Evolutionary conservation across 2,329 filamentous ascomycete species (phyloP).

Genomic region (Monosporascus ibericus): DNA sequence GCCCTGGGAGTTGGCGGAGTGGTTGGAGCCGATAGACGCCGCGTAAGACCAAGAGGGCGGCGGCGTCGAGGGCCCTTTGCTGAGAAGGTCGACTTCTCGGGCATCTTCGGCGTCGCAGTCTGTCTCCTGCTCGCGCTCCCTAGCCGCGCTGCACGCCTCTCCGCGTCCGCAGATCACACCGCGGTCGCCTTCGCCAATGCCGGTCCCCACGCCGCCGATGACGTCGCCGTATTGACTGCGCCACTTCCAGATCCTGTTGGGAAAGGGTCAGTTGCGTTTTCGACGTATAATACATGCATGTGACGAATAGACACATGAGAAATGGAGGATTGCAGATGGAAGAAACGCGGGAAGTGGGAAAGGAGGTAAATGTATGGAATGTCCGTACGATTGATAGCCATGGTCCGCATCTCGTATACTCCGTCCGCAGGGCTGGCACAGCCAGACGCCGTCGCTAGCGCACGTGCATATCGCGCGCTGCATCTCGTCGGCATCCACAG

Average conservation of each 20-base stretch:
- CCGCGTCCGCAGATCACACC: conserved; percentile 85
- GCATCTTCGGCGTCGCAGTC: conserved; percentile 79
- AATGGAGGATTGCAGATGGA: neutral
- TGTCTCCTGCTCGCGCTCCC: conserved; percentile 74
- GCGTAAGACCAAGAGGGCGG: conserved; percentile 8
- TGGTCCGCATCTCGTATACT: conserved; percentile 56
- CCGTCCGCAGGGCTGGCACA: conserved; percentile 79
- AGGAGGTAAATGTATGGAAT: conserved; percentile 4
- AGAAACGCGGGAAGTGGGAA: too few species aligned
- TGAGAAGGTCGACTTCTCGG: conserved; percentile 33
- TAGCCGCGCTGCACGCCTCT: conserved; percentile 66
- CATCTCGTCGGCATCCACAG: conserved; percentile 51
- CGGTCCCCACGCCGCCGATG: conserved; percentile 74
- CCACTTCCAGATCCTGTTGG: conserved; percentile 74
- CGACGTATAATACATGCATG: neutral
- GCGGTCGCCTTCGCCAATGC: conserved; percentile 81
- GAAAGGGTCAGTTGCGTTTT: conserved; percentile 1
- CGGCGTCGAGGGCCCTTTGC: conserved; percentile 10
- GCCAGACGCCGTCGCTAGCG: conserved; percentile 60
- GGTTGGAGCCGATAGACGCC: conserved; percentile 8
- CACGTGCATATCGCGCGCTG: conserved; percentile 49
- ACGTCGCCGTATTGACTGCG: conserved; percentile 77
- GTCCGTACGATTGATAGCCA: conserved; percentile 51
- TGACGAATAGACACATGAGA: neutral
- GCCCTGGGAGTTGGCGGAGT: conserved; percentile 5